A percentile compares a stretch with the other conserved stretches of the same genome.
Conservation (phyloP, 164 flowering plant species). For the Berberis thunbergii region DNA sequence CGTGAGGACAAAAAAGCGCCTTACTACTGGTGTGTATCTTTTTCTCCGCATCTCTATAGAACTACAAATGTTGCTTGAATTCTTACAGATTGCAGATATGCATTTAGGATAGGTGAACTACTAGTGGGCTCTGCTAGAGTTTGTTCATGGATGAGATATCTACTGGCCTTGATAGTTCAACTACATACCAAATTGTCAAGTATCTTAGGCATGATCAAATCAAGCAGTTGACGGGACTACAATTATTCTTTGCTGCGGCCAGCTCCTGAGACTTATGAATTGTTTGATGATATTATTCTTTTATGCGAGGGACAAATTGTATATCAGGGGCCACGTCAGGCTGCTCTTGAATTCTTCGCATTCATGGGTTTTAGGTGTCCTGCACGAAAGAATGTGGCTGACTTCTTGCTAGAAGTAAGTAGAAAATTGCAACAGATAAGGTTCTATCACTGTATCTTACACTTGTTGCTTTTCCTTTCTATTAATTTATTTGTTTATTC, state of each 20-base stretch:
- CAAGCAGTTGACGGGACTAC: too few species aligned
- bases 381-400: constrained; percentile 83
- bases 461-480: neutral
- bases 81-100: constrained; percentile 13
- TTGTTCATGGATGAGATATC: constrained; percentile 98
- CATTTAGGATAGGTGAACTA: constrained; percentile 62
- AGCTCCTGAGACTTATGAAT: constrained; percentile 89
- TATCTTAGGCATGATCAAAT: constrained; percentile 69
- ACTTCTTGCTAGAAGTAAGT: constrained; percentile 96
- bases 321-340: constrained; percentile 83
- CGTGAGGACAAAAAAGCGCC: constrained; percentile 97
- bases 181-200: constrained; percentile 84
- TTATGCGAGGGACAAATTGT: constrained; percentile 86
- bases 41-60: neutral
- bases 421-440: neutral
- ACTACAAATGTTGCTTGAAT: neutral
- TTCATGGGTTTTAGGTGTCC: constrained; percentile 91
- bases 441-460: neutral
- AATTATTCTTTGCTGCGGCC: too few species aligned
- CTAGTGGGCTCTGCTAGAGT: constrained; percentile 89
- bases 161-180: constrained; percentile 94
- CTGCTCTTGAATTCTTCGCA: constrained; percentile 64
- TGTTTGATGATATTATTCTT: constrained; percentile 93
- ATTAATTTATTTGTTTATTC: neutral
- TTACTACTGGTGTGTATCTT: constrained; percentile 61